A percentile compares a stretch with the other conserved stretches of the same genome.
Evolutionary conservation across 176 grass and related monocot species (phyloP).

Genomic region (Rhynchospora tenuis): DNA sequence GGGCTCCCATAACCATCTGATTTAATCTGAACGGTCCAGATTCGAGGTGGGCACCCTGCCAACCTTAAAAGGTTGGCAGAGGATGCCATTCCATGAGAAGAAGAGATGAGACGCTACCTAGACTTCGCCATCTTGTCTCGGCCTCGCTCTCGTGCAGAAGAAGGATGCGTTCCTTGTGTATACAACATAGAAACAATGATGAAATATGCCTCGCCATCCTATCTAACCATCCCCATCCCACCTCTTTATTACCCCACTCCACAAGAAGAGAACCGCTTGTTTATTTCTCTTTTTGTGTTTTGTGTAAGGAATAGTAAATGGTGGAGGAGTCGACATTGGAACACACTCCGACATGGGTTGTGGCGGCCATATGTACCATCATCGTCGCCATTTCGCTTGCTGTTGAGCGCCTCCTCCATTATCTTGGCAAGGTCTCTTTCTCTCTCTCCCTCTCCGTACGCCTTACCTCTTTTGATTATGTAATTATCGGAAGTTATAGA

Average conservation of each 20-base stretch:
- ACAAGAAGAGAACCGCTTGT: not conserved
- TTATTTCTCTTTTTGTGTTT: not conserved
- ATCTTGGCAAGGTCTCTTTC: constrained; percentile 72
- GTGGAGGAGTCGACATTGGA: constrained; percentile 16
- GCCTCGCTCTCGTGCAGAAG: not conserved
- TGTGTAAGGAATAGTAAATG: not conserved
- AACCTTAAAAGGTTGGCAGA: too few relatives aligned
- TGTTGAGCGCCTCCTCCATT: constrained; percentile 65
- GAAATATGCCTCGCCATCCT: not conserved
- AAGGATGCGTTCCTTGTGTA: not conserved
- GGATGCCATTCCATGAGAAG: too few relatives aligned
- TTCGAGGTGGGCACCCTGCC: too few relatives aligned
- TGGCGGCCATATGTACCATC: constrained; percentile 53
- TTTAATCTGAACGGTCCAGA: too few relatives aligned
- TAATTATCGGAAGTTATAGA: too few relatives aligned
- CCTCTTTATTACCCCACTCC: not conserved
- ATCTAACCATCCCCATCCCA: not conserved
- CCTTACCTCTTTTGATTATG: too few relatives aligned
- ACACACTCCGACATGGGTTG: constrained; percentile 73
- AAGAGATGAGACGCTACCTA: not conserved
- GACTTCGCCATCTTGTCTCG: not conserved
- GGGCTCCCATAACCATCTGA: too few relatives aligned
- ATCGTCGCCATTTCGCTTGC: constrained; percentile 68
- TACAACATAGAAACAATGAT: not conserved
- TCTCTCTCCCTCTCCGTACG: not conserved